Evolutionary conservation across 345 rosid genomes (phyloP).

Genomic region (Melaleuca alternifolia): DNA sequence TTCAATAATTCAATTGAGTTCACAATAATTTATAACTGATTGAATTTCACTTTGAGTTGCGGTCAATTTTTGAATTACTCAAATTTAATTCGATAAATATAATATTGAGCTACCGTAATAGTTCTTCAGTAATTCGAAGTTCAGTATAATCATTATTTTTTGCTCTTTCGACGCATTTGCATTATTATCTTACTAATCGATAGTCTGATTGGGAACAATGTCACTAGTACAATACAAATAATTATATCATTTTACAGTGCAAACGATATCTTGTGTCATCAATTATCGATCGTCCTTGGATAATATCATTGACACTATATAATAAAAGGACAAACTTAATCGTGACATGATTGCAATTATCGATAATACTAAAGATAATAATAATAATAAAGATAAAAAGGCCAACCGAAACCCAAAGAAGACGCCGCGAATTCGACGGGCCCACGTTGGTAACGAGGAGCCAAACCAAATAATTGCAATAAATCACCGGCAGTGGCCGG

Average conservation of each 20-base stretch:
- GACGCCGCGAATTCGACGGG: background rate
- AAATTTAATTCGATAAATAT: fast-evolving
- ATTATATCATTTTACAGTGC: too few species aligned
- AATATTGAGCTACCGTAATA: fast-evolving
- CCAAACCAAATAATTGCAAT: background rate
- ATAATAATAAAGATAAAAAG: background rate
- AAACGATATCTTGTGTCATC: too few species aligned
- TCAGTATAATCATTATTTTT: background rate
- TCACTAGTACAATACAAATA: too few species aligned
- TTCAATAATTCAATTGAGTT: background rate
- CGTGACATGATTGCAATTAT: background rate
- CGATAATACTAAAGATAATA: background rate
- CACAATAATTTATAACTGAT: background rate
- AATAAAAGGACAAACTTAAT: too few species aligned
- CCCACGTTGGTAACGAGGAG: background rate
- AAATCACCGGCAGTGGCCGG: background rate
- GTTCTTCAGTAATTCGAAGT: background rate
- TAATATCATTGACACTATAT: too few species aligned
- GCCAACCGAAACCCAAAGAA: background rate
- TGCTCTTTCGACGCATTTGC: background rate
- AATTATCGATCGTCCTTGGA: too few species aligned
- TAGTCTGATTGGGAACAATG: too few species aligned
- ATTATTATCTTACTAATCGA: too few species aligned
- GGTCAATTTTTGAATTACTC: fast-evolving
- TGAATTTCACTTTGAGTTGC: fast-evolving